Evolutionary conservation across 2,329 filamentous ascomycete species (phyloP).

Genomic region (Xylaria arbuscula): DNA sequence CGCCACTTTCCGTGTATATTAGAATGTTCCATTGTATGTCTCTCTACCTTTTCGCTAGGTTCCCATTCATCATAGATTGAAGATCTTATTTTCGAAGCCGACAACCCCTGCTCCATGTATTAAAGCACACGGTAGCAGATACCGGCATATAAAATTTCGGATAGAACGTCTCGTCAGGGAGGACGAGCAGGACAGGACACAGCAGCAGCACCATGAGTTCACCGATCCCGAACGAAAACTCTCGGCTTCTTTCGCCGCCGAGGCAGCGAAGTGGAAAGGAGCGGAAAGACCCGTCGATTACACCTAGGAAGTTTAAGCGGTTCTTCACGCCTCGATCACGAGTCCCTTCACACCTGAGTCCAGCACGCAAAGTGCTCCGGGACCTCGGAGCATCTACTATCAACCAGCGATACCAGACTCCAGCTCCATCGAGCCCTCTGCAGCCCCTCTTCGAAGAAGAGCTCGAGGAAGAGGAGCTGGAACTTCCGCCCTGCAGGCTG

Average conservation of each 20-base stretch:
- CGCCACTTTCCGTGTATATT: constrained; percentile 39
- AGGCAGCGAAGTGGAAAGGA: constrained; percentile 55
- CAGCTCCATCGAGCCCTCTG: constrained; percentile 54
- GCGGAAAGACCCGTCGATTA: constrained; percentile 63
- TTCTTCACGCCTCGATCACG: constrained; percentile 65
- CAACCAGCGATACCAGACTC: constrained; percentile 54
- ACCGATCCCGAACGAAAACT: constrained; percentile 35
- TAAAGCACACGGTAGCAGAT: constrained; percentile 13
- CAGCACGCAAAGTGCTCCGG: constrained; percentile 55
- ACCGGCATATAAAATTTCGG: neutral
- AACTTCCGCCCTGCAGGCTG: constrained; percentile 39
- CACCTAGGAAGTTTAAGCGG: constrained; percentile 63
- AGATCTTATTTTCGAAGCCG: constrained; percentile 3
- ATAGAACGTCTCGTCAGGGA: neutral
- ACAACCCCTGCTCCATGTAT: constrained; percentile 11
- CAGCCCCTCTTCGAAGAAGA: constrained; percentile 49
- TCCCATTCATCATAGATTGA: constrained; percentile 13
- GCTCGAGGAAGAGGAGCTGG: constrained; percentile 39
- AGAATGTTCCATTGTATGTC: constrained; percentile 24
- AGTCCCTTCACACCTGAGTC: constrained; percentile 53
- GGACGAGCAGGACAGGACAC: constrained; percentile 1
- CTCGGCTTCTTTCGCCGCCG: constrained; percentile 44
- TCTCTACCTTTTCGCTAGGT: neutral
- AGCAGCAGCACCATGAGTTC: constrained; percentile 35
- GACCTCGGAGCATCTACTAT: constrained; percentile 56